Evolutionary conservation across 176 grass and related monocot species (phyloP).

Genomic region (Chrysopogon serrulatus): DNA sequence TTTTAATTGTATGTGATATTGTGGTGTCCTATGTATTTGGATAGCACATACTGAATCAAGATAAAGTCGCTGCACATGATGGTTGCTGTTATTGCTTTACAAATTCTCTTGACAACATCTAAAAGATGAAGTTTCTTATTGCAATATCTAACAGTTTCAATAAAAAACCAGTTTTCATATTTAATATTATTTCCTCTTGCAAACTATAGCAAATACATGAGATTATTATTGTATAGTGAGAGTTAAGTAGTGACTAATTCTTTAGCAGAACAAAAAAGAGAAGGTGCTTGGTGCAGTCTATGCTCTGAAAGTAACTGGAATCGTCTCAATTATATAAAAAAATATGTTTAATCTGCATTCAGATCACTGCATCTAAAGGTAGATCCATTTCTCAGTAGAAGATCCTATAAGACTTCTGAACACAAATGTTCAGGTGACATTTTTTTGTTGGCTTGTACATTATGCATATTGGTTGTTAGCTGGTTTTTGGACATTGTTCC

Average conservation of each 20-base stretch:
- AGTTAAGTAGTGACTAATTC: not conserved
- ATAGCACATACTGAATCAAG: not conserved
- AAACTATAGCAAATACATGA: too few relatives aligned
- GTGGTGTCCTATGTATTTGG: not conserved
- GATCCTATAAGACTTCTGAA: not conserved
- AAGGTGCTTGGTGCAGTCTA: not conserved
- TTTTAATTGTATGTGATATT: constrained; percentile 13
- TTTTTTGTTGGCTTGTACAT: not conserved
- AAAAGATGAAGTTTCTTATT: not conserved
- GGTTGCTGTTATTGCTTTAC: not conserved
- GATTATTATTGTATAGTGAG: not conserved
- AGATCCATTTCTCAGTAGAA: not conserved
- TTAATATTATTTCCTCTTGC: not conserved
- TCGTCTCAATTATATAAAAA: not conserved
- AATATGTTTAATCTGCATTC: not conserved
- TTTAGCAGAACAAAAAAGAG: not conserved
- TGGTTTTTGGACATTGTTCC: not conserved
- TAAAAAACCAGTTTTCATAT: not conserved
- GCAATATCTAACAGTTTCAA: not conserved
- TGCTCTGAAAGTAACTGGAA: not conserved
- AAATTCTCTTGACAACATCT: not conserved
- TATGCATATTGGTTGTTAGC: not conserved
- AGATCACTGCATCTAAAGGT: not conserved
- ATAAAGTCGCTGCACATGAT: not conserved
- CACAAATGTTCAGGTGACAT: not conserved